A percentile compares a stretch with the other conserved stretches of the same genome.
phyloP scores from a whole-genome alignment of 345 rosid species.

The Hypericum perforatum region DNA sequence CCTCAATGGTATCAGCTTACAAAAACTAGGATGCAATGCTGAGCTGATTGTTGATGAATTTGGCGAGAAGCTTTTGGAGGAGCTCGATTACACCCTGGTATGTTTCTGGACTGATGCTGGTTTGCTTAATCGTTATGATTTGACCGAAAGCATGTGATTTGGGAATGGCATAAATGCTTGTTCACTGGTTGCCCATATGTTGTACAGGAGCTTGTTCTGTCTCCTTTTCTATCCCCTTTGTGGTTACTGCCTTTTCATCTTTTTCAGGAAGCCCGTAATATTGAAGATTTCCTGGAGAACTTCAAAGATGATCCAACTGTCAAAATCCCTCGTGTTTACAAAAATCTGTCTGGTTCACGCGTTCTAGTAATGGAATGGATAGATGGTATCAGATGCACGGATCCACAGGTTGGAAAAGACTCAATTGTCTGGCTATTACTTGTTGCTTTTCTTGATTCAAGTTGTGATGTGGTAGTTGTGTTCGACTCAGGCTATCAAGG shows the following conservation, averaged over 20 bases:
- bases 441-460: constrained; percentile 7
- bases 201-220: background rate
- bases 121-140: background rate
- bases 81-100: constrained; percentile 98
- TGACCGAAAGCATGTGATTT: background rate
- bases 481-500: constrained; percentile 65
- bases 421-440: constrained; percentile 4
- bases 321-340: constrained; percentile 87
- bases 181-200: background rate
- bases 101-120: constrained; percentile 12
- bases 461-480: constrained; percentile 10
- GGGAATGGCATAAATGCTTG: background rate
- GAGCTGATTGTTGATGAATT: constrained; percentile 96
- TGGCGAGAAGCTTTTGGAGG: constrained; percentile 97
- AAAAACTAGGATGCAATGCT: constrained; percentile 91
- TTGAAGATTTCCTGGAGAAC: constrained; percentile 90
- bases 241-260: constrained; percentile 11
- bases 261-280: constrained; percentile 82
- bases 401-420: constrained; percentile 63
- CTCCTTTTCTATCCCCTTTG: background rate
- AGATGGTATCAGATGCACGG: constrained; percentile 94
- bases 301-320: constrained; percentile 91
- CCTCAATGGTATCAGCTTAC: constrained; percentile 76
- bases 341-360: constrained; percentile 73
- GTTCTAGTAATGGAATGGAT: constrained; percentile 99